Conservation (phyloP, 129 eudicot species). For the Chrysanthemum makinoi region DNA sequence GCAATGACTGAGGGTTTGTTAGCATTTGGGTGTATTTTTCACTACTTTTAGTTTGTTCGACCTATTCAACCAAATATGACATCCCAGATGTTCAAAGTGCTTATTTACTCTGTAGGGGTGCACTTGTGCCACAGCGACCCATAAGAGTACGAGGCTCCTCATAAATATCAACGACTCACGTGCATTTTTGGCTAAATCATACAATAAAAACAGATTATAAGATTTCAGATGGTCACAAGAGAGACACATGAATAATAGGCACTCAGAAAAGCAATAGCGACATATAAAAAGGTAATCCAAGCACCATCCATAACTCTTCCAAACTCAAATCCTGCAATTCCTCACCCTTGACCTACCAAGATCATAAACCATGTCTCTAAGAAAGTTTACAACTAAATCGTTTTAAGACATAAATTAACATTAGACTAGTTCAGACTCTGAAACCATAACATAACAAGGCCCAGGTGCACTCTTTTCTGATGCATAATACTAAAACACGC, state of each 20-base stretch:
- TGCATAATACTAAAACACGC: slow-evolving; percentile 19
- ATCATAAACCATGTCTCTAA: slow-evolving; percentile 32
- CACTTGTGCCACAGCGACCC: neutral
- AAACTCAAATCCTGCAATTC: slow-evolving; percentile 34
- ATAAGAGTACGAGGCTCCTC: neutral
- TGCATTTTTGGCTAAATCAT: neutral
- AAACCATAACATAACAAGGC: slow-evolving; percentile 26
- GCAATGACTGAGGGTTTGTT: no score
- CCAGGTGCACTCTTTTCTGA: slow-evolving; percentile 35
- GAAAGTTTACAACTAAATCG: slow-evolving; percentile 20
- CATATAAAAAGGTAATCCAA: slow-evolving; percentile 5
- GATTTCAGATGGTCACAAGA: neutral
- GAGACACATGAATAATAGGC: neutral
- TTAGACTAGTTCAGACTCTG: slow-evolving; percentile 38
- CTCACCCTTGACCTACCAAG: slow-evolving; percentile 42
- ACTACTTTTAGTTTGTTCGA: no score
- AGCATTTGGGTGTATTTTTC: no score
- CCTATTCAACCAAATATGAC: no score
- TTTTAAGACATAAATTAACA: neutral
- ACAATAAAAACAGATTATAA: neutral
- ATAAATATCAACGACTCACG: neutral
- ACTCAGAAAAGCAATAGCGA: neutral
- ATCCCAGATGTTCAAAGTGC: neutral
- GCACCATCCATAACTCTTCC: slow-evolving; percentile 28
- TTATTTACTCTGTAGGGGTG: neutral